Evolutionary conservation across 805 yeast species (phyloP), one percentile per base, ranked within the genome.

Genomic region (Isabelozyma pseudorhagii): DNA sequence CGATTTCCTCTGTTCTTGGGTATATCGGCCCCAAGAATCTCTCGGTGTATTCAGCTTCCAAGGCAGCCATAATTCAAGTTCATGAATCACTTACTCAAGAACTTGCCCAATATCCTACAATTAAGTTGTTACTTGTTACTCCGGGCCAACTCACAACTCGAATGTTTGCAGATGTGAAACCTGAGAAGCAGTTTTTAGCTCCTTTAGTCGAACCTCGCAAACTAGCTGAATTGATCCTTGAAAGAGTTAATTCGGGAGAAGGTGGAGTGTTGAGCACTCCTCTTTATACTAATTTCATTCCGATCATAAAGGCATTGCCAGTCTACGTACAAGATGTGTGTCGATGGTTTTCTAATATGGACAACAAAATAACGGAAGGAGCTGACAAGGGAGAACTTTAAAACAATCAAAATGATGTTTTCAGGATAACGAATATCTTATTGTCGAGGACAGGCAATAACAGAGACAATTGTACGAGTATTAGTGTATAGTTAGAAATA

Each of bases 61-160:
- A 81, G 51, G 77, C 81, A 1, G 77, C 81, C 0, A 51, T 69
- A 21, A 58, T 69, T 9, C 75, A 72, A 54, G 52, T 77, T 8
- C 75, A 78, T 52, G 83, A 80, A 53, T 68, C 79, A 1, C 47
- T 81, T 28, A 51, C 69, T 4, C 68, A 68, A 41, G 85, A 81
- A 51, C 47, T 71, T 6, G 44, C 43, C 1, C 51, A 50, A 1
- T 44, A 45, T 36, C 59, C 68, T 0, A 45, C 47, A 1, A 56
- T 79, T 3, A 56, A 71, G 4, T 52, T 72, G 28, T 63, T 77
- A 13, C 58, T 75, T 9, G 74, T 80, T 6, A 51, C 71, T 2
- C 82, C 84, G 0, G 85, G 85, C 2, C 85, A 81, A 57, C 58
- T 81, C 29, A 64, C 70, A 42, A 68, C 81, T 0, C 59, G 56